Evolutionary conservation across 2,329 filamentous ascomycete species (phyloP).

Genomic region (Ceratocystis colombiana): DNA sequence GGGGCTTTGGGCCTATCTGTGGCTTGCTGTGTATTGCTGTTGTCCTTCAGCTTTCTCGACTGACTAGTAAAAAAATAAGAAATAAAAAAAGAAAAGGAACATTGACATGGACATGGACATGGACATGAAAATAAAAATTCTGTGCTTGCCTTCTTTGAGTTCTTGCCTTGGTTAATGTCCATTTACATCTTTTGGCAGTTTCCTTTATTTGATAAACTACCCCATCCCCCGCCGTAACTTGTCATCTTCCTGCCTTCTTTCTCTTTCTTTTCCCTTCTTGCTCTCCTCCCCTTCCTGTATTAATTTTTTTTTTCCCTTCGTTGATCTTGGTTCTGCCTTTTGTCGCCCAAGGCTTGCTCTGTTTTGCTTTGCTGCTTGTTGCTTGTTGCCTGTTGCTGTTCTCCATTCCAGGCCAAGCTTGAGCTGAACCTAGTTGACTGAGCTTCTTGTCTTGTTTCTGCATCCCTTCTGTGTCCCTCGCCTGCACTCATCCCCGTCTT

Average conservation of each 20-base stretch:
- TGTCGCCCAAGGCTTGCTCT: neutral
- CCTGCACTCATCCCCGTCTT: constrained; percentile 1
- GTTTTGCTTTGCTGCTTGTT: neutral
- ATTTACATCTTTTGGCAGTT: constrained; percentile 7
- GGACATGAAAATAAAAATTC: no score
- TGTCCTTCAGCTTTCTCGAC: neutral
- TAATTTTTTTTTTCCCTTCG: constrained; percentile 20
- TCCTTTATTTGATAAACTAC: constrained; percentile 12
- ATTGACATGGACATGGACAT: no score
- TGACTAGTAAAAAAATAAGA: neutral
- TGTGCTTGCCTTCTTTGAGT: neutral
- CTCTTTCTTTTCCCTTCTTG: constrained; percentile 12
- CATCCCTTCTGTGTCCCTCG: constrained; percentile 14
- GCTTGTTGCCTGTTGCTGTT: neutral
- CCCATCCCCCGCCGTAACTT: neutral
- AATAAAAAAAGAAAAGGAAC: no score
- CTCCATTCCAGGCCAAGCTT: constrained; percentile 10
- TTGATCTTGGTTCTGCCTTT: neutral
- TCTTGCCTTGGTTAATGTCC: neutral
- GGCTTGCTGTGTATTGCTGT: no score
- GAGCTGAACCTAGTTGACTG: neutral
- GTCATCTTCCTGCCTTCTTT: constrained; percentile 19
- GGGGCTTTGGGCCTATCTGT: no score
- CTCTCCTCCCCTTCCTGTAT: constrained; percentile 16
- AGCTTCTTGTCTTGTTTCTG: constrained; percentile 17